Percentiles rank a stretch among this genome's conserved stretches.
These are phyloP conservation scores for Arthrobotrys pseudoclavata DNA, from an alignment of 2,329 filamentous ascomycete genomes.

Conservation along the genomic window DNA sequence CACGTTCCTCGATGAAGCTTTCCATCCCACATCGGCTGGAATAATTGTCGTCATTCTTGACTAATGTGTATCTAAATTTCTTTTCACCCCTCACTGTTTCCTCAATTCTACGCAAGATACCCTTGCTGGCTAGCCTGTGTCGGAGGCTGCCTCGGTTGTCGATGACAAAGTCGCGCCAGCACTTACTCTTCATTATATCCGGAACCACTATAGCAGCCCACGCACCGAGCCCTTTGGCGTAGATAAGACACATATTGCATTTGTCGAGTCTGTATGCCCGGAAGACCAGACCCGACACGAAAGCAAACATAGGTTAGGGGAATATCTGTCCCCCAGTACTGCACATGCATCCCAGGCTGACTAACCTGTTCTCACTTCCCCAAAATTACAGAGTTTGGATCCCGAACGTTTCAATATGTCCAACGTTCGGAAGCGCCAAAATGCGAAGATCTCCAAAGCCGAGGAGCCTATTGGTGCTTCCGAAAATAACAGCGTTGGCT, in stretches of 20 bases:
- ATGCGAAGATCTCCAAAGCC: slow-evolving; percentile 55
- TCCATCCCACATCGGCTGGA: slow-evolving; percentile 44
- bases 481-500: slow-evolving; percentile 37
- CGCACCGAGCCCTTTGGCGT: not conserved
- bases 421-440: slow-evolving; percentile 58
- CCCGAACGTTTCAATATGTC: slow-evolving; percentile 52
- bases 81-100: slow-evolving; percentile 36
- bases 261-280: slow-evolving; percentile 11
- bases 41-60: slow-evolving; percentile 59
- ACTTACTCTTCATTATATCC: slow-evolving; percentile 32
- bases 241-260: slow-evolving; percentile 40
- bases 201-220: slow-evolving; percentile 32
- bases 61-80: slow-evolving; percentile 36
- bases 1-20: slow-evolving; percentile 39
- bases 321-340: slow-evolving; percentile 14
- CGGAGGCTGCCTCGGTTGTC: slow-evolving; percentile 43
- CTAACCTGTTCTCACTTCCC: slow-evolving; percentile 15
- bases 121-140: slow-evolving; percentile 34
- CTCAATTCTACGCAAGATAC: slow-evolving; percentile 21
- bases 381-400: slow-evolving; percentile 18
- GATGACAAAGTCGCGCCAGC: slow-evolving; percentile 32
- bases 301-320: slow-evolving; percentile 28
- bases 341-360: slow-evolving; percentile 19
- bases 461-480: slow-evolving; percentile 47
- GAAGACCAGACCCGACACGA: slow-evolving; percentile 40